Base-by-base conservation (phyloP, 129 eudicot species). In the Heracleum sosnowskyi region DNA sequence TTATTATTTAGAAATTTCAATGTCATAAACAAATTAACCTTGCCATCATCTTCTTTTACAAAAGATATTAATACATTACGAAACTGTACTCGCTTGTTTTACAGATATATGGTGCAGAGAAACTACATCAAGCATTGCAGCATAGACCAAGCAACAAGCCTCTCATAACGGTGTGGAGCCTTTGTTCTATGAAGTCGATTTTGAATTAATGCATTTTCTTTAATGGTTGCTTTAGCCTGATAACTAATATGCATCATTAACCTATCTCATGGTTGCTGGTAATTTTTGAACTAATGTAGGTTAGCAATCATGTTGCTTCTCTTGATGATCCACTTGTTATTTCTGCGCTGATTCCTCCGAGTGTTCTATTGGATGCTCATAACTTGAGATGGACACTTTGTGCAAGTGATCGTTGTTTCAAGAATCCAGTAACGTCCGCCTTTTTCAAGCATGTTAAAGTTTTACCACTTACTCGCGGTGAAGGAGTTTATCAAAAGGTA, bases 401-500 rank as follows among this genome's bases (percentile, higher is more conserved):
- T 85, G 97, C 97, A 83, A 83, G 90, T 62, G 97, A 92, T 86
- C 86, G 95, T 63, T 92, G 97, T 78, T 92, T 92, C 74, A 78
- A 78, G 33, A 89, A 89, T 85, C 89, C 95, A 57, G 87, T 85
- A 40, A 89, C 97, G 45, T 92, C 97, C 16, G 97, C 95, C 26
- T 92, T 92, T 80, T 92, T 92, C 64, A 90, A 87, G 81, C 82
- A 76, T 80, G 95, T 89, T 29, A 92, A 92, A 86, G 97, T 92
- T 77, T 87, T 92, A 40, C 95, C 97, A 40, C 92, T 92, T 82
- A 83, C 97, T 78, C 97, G 97, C 62, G 97, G 97, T 73, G 92
- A 89, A 60, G 97, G 97, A 64, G 85, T 92, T 82, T 89, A 89
- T 83, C 97, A 92, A 79, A 89, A 89, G 97, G 97, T 92, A 81